phyloP scores from a whole-genome alignment of 371 early-diverging fungal species.

The Choanephora cucurbitarum region DNA sequence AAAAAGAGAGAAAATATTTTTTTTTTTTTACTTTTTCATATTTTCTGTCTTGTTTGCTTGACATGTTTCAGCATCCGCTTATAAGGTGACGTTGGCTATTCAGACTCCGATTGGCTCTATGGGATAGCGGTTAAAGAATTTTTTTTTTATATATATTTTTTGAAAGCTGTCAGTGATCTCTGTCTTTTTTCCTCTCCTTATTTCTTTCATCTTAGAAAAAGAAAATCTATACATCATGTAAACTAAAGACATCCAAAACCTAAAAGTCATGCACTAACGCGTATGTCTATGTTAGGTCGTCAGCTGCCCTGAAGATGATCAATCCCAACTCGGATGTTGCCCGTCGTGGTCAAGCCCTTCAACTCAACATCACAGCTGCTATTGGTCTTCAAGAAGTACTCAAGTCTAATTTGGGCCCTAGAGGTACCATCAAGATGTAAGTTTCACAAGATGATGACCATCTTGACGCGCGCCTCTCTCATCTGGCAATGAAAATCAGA shows the following conservation, averaged over 20 bases:
- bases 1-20: not conserved
- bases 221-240: slow-evolving; percentile 6
- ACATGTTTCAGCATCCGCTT: too few relatives aligned
- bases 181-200: too few relatives aligned
- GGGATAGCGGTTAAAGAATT: too few relatives aligned
- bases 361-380: slow-evolving; percentile 97
- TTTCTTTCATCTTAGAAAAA: not conserved
- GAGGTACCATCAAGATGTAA: slow-evolving; percentile 99
- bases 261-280: not conserved
- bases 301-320: slow-evolving; percentile 85
- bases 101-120: too few relatives aligned
- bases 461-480: slow-evolving; percentile 20
- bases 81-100: too few relatives aligned
- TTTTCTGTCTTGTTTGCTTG: too few relatives aligned
- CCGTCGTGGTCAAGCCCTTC: slow-evolving; percentile 97
- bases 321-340: slow-evolving; percentile 99
- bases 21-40: not conserved
- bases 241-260: too few relatives aligned
- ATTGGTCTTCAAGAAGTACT: slow-evolving; percentile 95
- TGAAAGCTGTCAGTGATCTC: too few relatives aligned
- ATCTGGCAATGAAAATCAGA: too few relatives aligned
- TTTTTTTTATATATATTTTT: too few relatives aligned
- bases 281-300: slow-evolving; percentile 15
- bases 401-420: slow-evolving; percentile 97
- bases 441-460: slow-evolving; percentile 6